phyloP scores from a whole-genome alignment of 441 rosid species.

The Euphorbia celastroides region DNA sequence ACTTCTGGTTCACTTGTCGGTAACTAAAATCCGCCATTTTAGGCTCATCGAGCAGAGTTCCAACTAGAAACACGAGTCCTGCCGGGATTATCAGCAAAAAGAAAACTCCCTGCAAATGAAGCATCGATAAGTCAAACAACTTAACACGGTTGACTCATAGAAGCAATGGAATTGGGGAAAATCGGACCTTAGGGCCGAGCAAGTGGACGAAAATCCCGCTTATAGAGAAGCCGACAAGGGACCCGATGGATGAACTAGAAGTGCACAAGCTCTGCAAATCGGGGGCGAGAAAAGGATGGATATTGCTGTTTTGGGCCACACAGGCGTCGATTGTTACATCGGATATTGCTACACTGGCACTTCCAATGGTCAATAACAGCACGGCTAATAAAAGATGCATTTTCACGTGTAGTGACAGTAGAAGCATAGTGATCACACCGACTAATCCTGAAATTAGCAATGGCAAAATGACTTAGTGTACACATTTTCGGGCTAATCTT shows the following conservation, averaged over 20 bases:
- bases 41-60: constrained; percentile 62
- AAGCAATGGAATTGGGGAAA: background rate
- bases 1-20: constrained; percentile 64
- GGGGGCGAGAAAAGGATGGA: constrained; percentile 74
- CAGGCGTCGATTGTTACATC: constrained; percentile 99
- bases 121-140: too few species aligned
- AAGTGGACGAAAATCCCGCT: constrained; percentile 87
- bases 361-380: constrained; percentile 56
- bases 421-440: constrained; percentile 65
- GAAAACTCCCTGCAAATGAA: constrained; percentile 64
- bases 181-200: constrained; percentile 76
- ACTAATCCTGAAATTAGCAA: constrained; percentile 55
- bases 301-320: constrained; percentile 79
- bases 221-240: constrained; percentile 63
- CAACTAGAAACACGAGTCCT: constrained; percentile 58
- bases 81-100: constrained; percentile 77
- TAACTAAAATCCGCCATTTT: constrained; percentile 44
- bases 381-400: constrained; percentile 69
- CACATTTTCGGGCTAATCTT: background rate
- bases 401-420: constrained; percentile 54
- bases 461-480: background rate
- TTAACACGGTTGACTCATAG: background rate
- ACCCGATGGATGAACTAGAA: constrained; percentile 69
- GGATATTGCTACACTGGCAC: constrained; percentile 78
- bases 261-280: constrained; percentile 97